Evolutionary conservation across 2,329 filamentous ascomycete species (phyloP).

Genomic region (Fusarium pilosicola): DNA sequence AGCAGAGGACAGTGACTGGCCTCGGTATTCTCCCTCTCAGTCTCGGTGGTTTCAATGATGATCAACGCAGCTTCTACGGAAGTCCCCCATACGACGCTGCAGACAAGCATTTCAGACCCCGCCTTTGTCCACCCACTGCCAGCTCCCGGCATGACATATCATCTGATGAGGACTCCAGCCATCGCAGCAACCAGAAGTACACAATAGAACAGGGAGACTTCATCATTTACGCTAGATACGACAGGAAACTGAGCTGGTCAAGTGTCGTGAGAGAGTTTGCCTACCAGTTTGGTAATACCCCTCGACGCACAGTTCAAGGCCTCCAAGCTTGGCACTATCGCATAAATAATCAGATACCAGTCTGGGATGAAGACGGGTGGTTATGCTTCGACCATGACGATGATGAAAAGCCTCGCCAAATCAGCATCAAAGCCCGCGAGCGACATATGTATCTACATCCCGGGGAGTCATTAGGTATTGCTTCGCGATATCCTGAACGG

Average conservation of each 20-base stretch:
- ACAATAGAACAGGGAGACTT: background rate
- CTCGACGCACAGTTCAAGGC: background rate
- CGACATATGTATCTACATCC: conserved; percentile 46
- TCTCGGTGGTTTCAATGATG: background rate
- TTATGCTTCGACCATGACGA: background rate
- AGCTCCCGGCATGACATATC: background rate
- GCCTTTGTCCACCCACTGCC: conserved; percentile 42
- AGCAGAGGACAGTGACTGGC: background rate
- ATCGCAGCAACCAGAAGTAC: background rate
- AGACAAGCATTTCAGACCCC: conserved; percentile 48
- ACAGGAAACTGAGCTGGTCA: background rate
- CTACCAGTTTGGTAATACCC: background rate
- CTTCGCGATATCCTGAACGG: conserved; percentile 57
- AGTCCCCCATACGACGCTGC: background rate
- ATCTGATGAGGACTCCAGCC: background rate
- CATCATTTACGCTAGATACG: background rate
- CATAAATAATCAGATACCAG: background rate
- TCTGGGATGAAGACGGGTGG: background rate
- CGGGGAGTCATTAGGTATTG: conserved; percentile 49
- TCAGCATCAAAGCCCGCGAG: conserved; percentile 52
- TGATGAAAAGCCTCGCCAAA: background rate
- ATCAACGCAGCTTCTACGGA: background rate
- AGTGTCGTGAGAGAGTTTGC: background rate
- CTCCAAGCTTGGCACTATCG: background rate
- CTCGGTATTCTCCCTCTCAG: background rate